Evolutionary conservation across 1,139 yeast genomes (phyloP), one percentile per base, ranked within the genome.

Genomic region (Blastobotrys ciferrii): DNA sequence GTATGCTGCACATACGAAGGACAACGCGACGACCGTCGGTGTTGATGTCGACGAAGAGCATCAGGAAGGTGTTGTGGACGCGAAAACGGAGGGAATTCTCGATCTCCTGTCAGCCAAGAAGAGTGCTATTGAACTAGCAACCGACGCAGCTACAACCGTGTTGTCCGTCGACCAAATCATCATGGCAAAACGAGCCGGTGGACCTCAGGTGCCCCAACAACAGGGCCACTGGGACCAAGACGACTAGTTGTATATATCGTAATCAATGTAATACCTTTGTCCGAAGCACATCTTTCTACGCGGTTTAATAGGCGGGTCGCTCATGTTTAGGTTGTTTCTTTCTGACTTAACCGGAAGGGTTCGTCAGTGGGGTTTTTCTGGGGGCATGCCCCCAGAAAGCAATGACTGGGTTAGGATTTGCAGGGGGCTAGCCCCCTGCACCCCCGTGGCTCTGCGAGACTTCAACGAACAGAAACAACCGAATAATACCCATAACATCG

Each of bases 191-290:
- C 81, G 95, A 64, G 96, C 96, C 1, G 98, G 98, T 58, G 98
- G 98, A 23, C 98, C 98, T 42, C 85, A 77, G 42, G 82, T 89
- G 77, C 96, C 97, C 47, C 77, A 82, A 60, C 95, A 87, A 65
- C 92, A 94, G 41, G 96, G 96, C 52, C 91, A 91, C 73, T 91
- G 98, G 98, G 98, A 91, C 66, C 95, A 85, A 70, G 98, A 80
- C 53, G 96, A 89, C 71, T 88, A 73, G 59, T 9, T 23, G 33
- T 12, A 15, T 40, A 30, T 31, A 40, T 17, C 23, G 14, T 40
- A 30, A 30, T 40, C n/a, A 15, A 35, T 35, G 19, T 23, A 23
- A 23, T 23, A 23, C 28, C 28, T 35, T 35, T 4, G 23, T 17
- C 38, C 13, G 12, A n/a, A 31, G 4, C 13, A 14, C 13, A 14